Percentiles rank a stretch among this genome's conserved stretches.
Conservation (phyloP, 805 yeast genomes). For the Tetrapisispora fleetii region DNA sequence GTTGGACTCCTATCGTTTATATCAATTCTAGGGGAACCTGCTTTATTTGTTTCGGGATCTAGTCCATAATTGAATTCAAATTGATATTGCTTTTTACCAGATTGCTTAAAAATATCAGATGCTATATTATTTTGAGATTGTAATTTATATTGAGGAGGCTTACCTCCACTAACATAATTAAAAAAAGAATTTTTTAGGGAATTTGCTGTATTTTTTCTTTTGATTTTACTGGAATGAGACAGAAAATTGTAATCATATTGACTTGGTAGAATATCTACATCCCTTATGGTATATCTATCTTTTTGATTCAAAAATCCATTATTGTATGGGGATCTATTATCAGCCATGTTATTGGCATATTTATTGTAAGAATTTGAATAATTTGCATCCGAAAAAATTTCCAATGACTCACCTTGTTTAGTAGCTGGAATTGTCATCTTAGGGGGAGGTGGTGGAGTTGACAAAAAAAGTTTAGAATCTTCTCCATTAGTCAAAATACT, state of each 20-base stretch:
- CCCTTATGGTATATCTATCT: slow-evolving; percentile 22
- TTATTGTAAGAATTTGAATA: not conserved
- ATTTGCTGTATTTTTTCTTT: slow-evolving; percentile 8
- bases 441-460: slow-evolving; percentile 50
- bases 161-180: slow-evolving; percentile 12
- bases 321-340: slow-evolving; percentile 2
- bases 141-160: slow-evolving; percentile 7
- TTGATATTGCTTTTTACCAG: slow-evolving; percentile 23
- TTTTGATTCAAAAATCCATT: slow-evolving; percentile 1
- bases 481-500: slow-evolving; percentile 28
- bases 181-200: slow-evolving; percentile 23
- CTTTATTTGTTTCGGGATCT: not conserved
- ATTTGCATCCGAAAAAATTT: slow-evolving; percentile 40
- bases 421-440: slow-evolving; percentile 77
- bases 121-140: not conserved
- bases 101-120: slow-evolving; percentile 12
- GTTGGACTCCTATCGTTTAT: not conserved
- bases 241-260: slow-evolving; percentile 5
- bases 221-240: slow-evolving; percentile 3
- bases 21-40: not conserved
- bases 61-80: slow-evolving; percentile 26
- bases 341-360: slow-evolving; percentile 3
- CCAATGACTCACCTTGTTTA: slow-evolving; percentile 67
- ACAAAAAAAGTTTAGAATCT: slow-evolving; percentile 27
- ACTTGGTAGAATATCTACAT: slow-evolving; percentile 16